Evolutionary conservation across 345 rosid species (phyloP).

Genomic region (Streptanthus diversifolius): DNA sequence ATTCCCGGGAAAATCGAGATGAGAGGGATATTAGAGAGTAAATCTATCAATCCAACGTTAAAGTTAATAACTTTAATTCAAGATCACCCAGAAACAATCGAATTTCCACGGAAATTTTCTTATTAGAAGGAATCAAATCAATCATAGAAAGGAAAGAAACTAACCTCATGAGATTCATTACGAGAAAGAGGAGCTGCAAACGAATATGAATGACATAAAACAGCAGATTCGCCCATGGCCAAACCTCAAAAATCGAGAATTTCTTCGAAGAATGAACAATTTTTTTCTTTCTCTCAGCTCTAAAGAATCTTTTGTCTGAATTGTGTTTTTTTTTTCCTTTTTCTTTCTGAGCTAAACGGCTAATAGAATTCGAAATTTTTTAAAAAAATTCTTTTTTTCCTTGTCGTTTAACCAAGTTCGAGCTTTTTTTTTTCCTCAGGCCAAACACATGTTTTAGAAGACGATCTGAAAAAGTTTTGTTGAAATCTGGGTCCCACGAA

Average conservation of each 20-base stretch:
- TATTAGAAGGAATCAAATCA: neutral
- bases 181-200: conserved; percentile 43
- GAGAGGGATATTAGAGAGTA: neutral
- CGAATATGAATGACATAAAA: conserved; percentile 75
- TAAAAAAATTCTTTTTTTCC: neutral
- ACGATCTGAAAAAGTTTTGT: neutral
- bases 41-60: neutral
- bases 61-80: neutral
- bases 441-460: conserved; percentile 21
- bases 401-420: neutral
- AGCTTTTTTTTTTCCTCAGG: neutral
- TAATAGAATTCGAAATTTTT: conserved; percentile 11
- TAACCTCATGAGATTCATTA: conserved; percentile 63
- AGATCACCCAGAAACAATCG: neutral
- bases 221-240: conserved; percentile 73
- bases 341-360: conserved; percentile 19
- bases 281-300: neutral
- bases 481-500: conserved; percentile 24
- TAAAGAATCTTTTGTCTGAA: neutral
- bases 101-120: neutral
- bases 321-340: neutral
- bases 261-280: neutral
- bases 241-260: neutral
- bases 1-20: neutral
- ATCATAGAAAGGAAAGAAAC: neutral